Evolutionary conservation across 2,329 filamentous ascomycete species (phyloP).

Genomic region (Trichoderma semiorbis): DNA sequence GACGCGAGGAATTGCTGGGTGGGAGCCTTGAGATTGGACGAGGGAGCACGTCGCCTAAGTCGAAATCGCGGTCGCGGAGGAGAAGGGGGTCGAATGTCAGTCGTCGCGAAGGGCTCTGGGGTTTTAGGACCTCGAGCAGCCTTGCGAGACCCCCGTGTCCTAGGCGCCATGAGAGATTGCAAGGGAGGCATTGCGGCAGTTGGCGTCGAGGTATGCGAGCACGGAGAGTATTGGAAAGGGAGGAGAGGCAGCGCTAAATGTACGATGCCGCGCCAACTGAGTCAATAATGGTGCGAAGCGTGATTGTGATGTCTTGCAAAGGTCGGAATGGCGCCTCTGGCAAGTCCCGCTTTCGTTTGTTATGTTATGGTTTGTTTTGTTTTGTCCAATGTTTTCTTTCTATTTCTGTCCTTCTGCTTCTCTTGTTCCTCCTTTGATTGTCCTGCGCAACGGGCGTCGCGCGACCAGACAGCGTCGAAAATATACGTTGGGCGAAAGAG

Average conservation of each 20-base stretch:
- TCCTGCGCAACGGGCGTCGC: neutral
- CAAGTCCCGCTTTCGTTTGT: neutral
- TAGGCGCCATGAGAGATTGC: conserved; percentile 43
- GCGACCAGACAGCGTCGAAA: neutral
- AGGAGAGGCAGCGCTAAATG: conserved; percentile 2
- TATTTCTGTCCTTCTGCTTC: neutral
- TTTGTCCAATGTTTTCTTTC: neutral
- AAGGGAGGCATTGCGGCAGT: conserved; percentile 42
- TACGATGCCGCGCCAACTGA: neutral
- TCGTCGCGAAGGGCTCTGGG: conserved; percentile 46
- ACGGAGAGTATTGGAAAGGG: neutral
- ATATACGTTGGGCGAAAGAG: neutral
- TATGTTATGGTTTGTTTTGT: neutral
- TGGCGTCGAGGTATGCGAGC: conserved; percentile 25
- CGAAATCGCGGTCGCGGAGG: conserved; percentile 53
- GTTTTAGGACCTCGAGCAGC: conserved; percentile 44
- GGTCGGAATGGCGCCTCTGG: conserved; percentile 3
- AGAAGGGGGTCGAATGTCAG: conserved; percentile 41
- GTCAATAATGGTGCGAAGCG: conserved; percentile 2
- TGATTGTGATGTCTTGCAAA: conserved; percentile 17
- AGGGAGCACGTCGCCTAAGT: conserved; percentile 53
- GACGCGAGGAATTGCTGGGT: conserved; percentile 66
- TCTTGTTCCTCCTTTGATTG: neutral
- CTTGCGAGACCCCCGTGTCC: conserved; percentile 43
- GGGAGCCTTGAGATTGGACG: conserved; percentile 52